Conservation (phyloP, 768 basidiomycete species). For the Mycena epipterygia region DNA sequence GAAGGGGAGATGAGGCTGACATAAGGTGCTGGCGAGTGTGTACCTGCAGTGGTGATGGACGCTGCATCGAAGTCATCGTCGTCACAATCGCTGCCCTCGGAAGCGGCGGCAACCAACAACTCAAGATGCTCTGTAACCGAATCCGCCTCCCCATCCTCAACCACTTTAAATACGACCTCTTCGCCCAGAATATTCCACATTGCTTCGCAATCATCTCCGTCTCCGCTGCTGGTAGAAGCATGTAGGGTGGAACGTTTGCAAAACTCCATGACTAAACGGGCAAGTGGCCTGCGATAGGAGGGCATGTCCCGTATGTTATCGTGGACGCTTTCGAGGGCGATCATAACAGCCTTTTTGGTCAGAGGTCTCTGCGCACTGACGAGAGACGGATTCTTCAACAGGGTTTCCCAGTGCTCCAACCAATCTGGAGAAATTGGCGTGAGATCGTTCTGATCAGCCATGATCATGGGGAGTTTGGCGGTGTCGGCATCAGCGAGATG, state of each 20-base stretch:
- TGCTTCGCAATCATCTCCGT: slow-evolving; percentile 54
- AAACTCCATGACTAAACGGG: slow-evolving; percentile 67
- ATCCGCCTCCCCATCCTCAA: slow-evolving; percentile 48
- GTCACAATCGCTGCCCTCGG: slow-evolving; percentile 50
- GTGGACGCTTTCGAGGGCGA: slow-evolving; percentile 69
- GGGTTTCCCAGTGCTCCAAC: slow-evolving; percentile 74
- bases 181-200: slow-evolving; percentile 77
- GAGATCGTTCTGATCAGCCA: slow-evolving; percentile 77
- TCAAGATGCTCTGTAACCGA: slow-evolving; percentile 51
- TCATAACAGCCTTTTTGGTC: slow-evolving; percentile 71
- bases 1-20: slow-evolving; percentile 48
- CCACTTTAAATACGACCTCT: slow-evolving; percentile 71
- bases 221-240: slow-evolving; percentile 39
- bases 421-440: slow-evolving; percentile 81
- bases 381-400: slow-evolving; percentile 65
- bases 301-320: slow-evolving; percentile 79
- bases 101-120: slow-evolving; percentile 57
- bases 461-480: slow-evolving; percentile 68
- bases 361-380: slow-evolving; percentile 59
- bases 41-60: slow-evolving; percentile 55
- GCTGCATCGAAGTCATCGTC: slow-evolving; percentile 60
- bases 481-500: slow-evolving; percentile 80
- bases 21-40: slow-evolving; percentile 51
- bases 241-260: slow-evolving; percentile 41
- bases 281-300: slow-evolving; percentile 68